Evolutionary conservation across 2,329 filamentous ascomycete genomes (phyloP), one percentile per base, ranked within the genome.

Genomic region (Beauveria scarabaeidicola): DNA sequence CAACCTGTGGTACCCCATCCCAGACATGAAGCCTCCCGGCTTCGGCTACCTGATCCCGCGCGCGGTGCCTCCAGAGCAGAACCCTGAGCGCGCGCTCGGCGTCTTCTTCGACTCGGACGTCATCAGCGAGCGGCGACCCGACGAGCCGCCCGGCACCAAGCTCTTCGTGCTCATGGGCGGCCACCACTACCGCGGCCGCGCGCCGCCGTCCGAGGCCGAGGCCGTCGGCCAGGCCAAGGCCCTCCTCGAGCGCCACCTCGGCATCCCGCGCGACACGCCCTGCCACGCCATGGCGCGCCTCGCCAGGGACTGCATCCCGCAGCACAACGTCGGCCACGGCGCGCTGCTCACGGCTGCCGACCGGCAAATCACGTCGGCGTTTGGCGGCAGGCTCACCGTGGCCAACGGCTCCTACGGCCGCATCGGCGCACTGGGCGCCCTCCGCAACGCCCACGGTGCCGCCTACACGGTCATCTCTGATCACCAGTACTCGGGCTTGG

Each of bases 111-210:
- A 96, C 73, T 90, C 86, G 2, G 85, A 90, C 63, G 81, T 75
- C 32, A 63, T 69, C 58, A 63, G 66, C 47, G 43, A 43, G 25
- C 67, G 73, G 52, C 81, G 80, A 19, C 78, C 82, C 65, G 83
- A 88, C 69, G 72, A 73, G 62, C 72, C 72, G n/a, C 64, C 65
- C 40, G 91, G 90, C 25, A 96, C 91, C 15, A 96, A 96, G 72
- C 74, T 97, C 57, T 96, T 93, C 17, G 89, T 97, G 66, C 96
- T 99, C 85, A 78, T 99, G 60, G 94, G 94, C 61, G 94, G 94
- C 1, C 91, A 97, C 74, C 91, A 90, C 82, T 97, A 91, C 70
- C 81, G 77, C 61, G 85, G 81, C 76, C 68, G 64, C 50, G 68
- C 13, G 19, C 72, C 2, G 2, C 91, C 91, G 0, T 76, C 81